A percentile compares a stretch with the other conserved stretches of the same genome.
phyloP scores from a whole-genome alignment of 176 grass and related monocot genomes.

The Zea luxurians region DNA sequence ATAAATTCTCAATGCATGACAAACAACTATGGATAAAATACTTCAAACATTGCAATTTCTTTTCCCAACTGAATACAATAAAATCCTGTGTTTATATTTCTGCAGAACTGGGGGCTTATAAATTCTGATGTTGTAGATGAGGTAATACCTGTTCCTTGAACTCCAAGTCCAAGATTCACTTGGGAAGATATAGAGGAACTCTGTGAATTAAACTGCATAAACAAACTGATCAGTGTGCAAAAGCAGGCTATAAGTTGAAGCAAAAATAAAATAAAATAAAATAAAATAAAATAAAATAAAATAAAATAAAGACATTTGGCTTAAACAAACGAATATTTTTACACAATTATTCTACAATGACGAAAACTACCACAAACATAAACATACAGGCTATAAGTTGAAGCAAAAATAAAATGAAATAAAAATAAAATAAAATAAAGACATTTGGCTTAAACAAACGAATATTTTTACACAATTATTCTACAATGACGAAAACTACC shows the following conservation, averaged over 20 bases:
- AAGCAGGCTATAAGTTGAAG: slow-evolving; percentile 1
- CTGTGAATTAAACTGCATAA: slow-evolving; percentile 84
- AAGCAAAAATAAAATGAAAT: slow-evolving; percentile 11
- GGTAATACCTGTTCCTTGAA: slow-evolving; percentile 70
- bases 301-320: background rate
- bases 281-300: no score
- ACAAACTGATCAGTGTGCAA: slow-evolving; percentile 36
- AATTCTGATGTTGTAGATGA: slow-evolving; percentile 31
- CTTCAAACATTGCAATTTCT: slow-evolving; percentile 26
- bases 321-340: background rate
- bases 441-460: background rate
- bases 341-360: background rate
- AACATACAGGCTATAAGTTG: background rate
- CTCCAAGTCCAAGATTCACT: slow-evolving; percentile 57
- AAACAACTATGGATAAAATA: background rate
- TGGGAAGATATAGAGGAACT: slow-evolving; percentile 61
- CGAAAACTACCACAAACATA: background rate
- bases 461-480: background rate
- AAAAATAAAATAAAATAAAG: background rate
- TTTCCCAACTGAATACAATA: slow-evolving; percentile 29
- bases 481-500: background rate
- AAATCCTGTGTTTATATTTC: slow-evolving; percentile 32
- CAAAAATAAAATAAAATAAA: background rate
- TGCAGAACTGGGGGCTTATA: slow-evolving; percentile 31
- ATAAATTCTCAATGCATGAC: slow-evolving; percentile 36